These are phyloP conservation scores for Avena insularis DNA, from an alignment of 176 grass and related monocot genomes.

Conservation along the genomic window DNA sequence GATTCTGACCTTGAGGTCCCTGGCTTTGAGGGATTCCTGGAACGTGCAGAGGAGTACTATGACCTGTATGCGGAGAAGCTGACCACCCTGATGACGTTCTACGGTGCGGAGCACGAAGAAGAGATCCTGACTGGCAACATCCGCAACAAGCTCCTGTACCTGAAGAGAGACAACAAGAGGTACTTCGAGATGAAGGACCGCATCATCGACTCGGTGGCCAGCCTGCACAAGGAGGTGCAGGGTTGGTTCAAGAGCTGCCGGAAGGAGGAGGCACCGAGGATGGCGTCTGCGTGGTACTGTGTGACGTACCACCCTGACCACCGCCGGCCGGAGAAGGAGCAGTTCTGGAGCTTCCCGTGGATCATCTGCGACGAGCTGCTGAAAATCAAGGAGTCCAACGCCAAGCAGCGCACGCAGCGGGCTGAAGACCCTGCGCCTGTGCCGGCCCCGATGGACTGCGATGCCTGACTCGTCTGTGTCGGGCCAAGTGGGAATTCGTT, in stretches of 20 bases:
- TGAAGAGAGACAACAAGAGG: conserved; percentile 77
- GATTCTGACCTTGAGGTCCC: conserved; percentile 69
- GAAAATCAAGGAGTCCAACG: conserved; percentile 52
- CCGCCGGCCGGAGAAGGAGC: conserved; percentile 43
- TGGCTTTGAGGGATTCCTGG: conserved; percentile 66
- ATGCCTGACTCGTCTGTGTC: background rate
- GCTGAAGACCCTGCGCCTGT: background rate
- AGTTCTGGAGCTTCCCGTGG: conserved; percentile 89
- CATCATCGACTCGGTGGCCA: conserved; percentile 63
- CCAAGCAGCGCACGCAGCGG: conserved; percentile 37
- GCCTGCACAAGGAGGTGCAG: conserved; percentile 61
- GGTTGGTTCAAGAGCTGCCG: conserved; percentile 54
- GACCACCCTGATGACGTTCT: conserved; percentile 76
- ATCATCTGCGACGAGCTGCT: conserved; percentile 63
- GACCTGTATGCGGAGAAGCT: conserved; percentile 69
- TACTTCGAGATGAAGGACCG: conserved; percentile 94
- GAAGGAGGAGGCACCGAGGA: conserved; percentile 39
- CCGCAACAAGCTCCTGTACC: conserved; percentile 67
- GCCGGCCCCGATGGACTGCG: conserved; percentile 22
- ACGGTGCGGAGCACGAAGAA: conserved; percentile 70
- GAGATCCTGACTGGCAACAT: conserved; percentile 97
- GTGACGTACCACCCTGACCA: conserved; percentile 76
- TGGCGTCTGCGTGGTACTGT: conserved; percentile 93
- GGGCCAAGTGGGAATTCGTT: background rate
- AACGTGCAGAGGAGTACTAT: conserved; percentile 60